phyloP scores from a whole-genome alignment of 345 rosid genomes.

The Triadica sebifera region DNA sequence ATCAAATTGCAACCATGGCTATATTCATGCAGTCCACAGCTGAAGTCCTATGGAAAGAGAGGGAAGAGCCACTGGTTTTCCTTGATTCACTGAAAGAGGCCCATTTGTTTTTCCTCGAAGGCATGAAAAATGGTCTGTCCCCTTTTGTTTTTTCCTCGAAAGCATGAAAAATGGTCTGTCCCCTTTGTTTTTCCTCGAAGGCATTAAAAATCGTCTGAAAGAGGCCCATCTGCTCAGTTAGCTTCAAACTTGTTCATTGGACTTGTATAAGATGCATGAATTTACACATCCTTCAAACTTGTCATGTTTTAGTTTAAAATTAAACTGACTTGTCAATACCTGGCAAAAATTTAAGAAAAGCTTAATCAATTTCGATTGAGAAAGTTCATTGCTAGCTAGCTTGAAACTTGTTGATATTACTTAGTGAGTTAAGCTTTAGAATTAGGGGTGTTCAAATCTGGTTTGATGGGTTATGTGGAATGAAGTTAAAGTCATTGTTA shows the following conservation, averaged over 20 bases:
- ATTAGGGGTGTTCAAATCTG: neutral
- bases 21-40: slow-evolving; percentile 52
- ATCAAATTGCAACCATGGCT: neutral
- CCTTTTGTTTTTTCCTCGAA: too few relatives aligned
- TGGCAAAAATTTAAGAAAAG: neutral
- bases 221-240: too few relatives aligned
- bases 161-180: too few relatives aligned
- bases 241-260: neutral
- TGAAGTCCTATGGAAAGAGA: slow-evolving; percentile 56
- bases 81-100: slow-evolving; percentile 65
- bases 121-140: slow-evolving; percentile 68
- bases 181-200: too few relatives aligned
- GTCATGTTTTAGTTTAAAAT: slow-evolving; percentile 5
- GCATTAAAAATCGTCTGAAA: too few relatives aligned
- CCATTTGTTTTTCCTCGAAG: slow-evolving; percentile 61
- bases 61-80: slow-evolving; percentile 53
- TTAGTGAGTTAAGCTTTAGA: slow-evolving; percentile 9
- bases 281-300: neutral
- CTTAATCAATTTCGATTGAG: neutral
- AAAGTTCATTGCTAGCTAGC: neutral
- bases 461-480: too few relatives aligned
- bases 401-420: neutral
- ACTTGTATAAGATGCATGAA: neutral
- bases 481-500: too few relatives aligned
- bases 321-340: neutral